A percentile compares a stretch with the other conserved stretches of the same genome.
Evolutionary conservation across 352 stramenopile genomes (phyloP).

Genomic region (Phytophthora fragariae): DNA sequence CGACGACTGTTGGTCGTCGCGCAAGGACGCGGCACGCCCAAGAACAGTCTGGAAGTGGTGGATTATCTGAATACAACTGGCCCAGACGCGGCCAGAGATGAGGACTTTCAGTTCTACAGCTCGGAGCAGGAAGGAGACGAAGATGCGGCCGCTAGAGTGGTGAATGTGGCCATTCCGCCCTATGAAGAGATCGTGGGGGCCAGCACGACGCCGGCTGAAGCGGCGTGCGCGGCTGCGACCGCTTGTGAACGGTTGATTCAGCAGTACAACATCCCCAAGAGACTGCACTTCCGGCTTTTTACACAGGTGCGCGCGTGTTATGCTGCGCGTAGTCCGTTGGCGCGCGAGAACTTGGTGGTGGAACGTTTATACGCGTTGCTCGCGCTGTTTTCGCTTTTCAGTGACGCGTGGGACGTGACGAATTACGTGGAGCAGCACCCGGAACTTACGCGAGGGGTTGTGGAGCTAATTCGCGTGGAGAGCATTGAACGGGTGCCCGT

Average conservation of each 20-base stretch:
- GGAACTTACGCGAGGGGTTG: constrained; percentile 73
- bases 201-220: constrained; percentile 29
- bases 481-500: constrained; percentile 64
- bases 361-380: constrained; percentile 75
- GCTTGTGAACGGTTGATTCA: constrained; percentile 67
- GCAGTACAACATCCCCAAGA: constrained; percentile 57
- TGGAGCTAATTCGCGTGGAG: constrained; percentile 83
- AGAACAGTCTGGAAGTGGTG: constrained; percentile 69
- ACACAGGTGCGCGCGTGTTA: constrained; percentile 67
- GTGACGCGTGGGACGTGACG: constrained; percentile 77
- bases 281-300: constrained; percentile 79
- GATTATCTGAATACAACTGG: constrained; percentile 54
- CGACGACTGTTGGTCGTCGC: constrained; percentile 64
- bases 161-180: constrained; percentile 52
- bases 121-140: constrained; percentile 35
- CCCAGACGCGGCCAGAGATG: constrained; percentile 7
- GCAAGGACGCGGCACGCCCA: constrained; percentile 51
- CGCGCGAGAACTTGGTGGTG: constrained; percentile 65
- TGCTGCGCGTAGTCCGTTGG: constrained; percentile 36
- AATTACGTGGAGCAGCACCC: constrained; percentile 83
- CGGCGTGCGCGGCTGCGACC: constrained; percentile 46
- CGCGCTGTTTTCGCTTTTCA: constrained; percentile 81
- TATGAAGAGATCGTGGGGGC: constrained; percentile 38
- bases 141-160: constrained; percentile 32
- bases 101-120: constrained; percentile 79